Evolutionary conservation across 2,329 filamentous ascomycete genomes (phyloP).

Genomic region (Phaeoacremonium minimum): DNA sequence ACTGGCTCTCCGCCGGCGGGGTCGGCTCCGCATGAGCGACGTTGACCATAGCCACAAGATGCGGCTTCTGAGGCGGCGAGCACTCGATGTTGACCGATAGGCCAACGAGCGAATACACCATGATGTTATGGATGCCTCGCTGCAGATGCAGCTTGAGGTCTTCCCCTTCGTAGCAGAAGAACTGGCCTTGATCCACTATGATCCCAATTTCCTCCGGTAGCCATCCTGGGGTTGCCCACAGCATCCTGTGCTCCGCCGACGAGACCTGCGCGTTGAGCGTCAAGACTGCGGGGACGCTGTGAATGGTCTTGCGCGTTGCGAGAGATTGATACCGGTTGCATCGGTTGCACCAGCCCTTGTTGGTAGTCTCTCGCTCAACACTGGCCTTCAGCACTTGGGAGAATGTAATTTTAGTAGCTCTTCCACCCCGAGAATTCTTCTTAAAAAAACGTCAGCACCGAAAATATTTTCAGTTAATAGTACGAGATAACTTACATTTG

Average conservation of each 20-base stretch:
- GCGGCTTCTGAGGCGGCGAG: conserved; percentile 78
- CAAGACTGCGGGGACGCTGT: conserved; percentile 77
- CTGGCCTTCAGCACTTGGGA: conserved; percentile 90
- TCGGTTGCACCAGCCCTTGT: conserved; percentile 87
- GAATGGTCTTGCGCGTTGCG: conserved; percentile 78
- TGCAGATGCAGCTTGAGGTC: conserved; percentile 79
- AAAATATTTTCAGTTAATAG: conserved; percentile 4
- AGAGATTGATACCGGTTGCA: conserved; percentile 90
- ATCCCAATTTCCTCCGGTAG: conserved; percentile 92
- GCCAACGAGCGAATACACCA: conserved; percentile 87
- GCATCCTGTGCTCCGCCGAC: conserved; percentile 66
- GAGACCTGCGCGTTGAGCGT: conserved; percentile 80
- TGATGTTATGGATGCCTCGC: conserved; percentile 73
- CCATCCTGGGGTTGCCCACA: conserved; percentile 90
- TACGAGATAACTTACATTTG: conserved; percentile 34
- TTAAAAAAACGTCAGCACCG: conserved; percentile 23
- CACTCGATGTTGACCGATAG: conserved; percentile 87
- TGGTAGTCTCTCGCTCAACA: conserved; percentile 83
- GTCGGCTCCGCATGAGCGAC: conserved; percentile 63
- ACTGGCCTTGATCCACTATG: conserved; percentile 83
- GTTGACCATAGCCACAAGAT: conserved; percentile 89
- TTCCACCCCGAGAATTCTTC: conserved; percentile 46
- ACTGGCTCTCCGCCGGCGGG: conserved; percentile 61
- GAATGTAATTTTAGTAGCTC: conserved; percentile 62
- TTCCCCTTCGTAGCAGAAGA: conserved; percentile 92